Percentiles rank a stretch among this genome's conserved stretches.
These are phyloP conservation scores for Paramecium primaurelia DNA, from an alignment of 73 alveolate species.

Conservation along the genomic window DNA sequence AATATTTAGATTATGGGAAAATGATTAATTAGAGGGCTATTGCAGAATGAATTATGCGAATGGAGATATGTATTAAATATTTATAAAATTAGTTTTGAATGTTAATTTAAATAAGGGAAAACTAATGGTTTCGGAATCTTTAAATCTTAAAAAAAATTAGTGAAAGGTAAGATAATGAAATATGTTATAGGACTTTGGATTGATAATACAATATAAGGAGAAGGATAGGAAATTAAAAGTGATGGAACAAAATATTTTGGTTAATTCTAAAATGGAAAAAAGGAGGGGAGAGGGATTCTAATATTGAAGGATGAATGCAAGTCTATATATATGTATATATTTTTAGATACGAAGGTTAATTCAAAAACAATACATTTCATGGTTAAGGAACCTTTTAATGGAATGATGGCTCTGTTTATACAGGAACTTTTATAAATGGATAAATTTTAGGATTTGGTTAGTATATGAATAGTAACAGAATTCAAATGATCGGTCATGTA, in stretches of 20 bases:
- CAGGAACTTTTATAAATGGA: not conserved
- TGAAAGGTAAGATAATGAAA: not conserved
- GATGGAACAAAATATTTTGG: slow-evolving; percentile 28
- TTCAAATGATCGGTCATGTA: not conserved
- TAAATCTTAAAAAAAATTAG: not conserved
- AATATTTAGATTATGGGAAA: not conserved
- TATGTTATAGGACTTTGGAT: not conserved
- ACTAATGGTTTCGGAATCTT: slow-evolving; percentile 17
- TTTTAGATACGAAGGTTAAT: not conserved
- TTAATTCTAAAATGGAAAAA: not conserved
- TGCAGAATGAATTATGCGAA: slow-evolving; percentile 4
- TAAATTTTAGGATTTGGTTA: not conserved
- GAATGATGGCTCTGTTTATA: not conserved
- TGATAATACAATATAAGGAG: not conserved
- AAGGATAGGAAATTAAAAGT: not conserved
- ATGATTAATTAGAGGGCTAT: slow-evolving; percentile 5
- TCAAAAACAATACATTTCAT: not conserved
- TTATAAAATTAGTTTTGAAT: not conserved
- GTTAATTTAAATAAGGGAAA: not conserved
- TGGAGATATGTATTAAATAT: not conserved
- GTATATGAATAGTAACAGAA: not conserved
- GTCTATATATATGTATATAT: not conserved
- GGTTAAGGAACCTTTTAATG: not conserved
- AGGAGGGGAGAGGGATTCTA: not conserved
- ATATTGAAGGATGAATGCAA: not conserved